Percentiles rank a stretch among this genome's conserved stretches.
Evolutionary conservation across 2,329 filamentous ascomycete genomes (phyloP).

Genomic region (Thielaviopsis cerberus): DNA sequence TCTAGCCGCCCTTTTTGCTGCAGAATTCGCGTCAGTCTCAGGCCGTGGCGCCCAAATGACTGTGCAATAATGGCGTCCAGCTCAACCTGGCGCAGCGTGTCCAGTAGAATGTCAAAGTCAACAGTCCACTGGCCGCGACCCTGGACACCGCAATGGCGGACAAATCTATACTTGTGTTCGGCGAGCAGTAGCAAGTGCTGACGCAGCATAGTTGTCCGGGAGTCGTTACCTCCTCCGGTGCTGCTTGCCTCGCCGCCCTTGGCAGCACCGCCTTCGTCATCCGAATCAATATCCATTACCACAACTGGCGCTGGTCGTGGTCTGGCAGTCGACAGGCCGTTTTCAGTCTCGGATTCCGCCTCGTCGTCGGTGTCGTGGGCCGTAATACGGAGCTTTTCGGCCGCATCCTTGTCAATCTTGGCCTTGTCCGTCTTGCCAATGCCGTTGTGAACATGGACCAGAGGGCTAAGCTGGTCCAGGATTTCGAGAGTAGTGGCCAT

Average conservation of each 20-base stretch:
- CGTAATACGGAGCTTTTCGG: conserved; percentile 26
- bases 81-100: conserved; percentile 54
- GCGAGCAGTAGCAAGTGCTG: conserved; percentile 56
- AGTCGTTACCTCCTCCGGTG: conserved; percentile 25
- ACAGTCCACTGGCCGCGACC: conserved; percentile 63
- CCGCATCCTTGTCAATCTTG: conserved; percentile 27
- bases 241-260: conserved; percentile 14
- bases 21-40: conserved; percentile 72
- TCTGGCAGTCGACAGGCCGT: not conserved
- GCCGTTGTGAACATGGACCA: conserved; percentile 34
- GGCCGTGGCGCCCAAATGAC: conserved; percentile 54
- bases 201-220: conserved; percentile 17
- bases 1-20: conserved; percentile 82
- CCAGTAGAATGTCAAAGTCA: conserved; percentile 57
- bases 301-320: not conserved
- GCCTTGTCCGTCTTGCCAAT: conserved; percentile 36
- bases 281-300: conserved; percentile 13
- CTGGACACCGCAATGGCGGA: conserved; percentile 44
- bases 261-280: conserved; percentile 15
- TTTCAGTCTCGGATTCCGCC: conserved; percentile 17
- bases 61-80: conserved; percentile 67
- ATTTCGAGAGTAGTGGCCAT: conserved; percentile 36
- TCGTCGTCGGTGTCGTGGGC: conserved; percentile 20
- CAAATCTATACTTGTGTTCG: conserved; percentile 49
- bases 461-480: conserved; percentile 32